A percentile compares a stretch with the other conserved stretches of the same genome.
phyloP scores from a whole-genome alignment of 2,329 filamentous ascomycete species.

The Sclerotinia minor region DNA sequence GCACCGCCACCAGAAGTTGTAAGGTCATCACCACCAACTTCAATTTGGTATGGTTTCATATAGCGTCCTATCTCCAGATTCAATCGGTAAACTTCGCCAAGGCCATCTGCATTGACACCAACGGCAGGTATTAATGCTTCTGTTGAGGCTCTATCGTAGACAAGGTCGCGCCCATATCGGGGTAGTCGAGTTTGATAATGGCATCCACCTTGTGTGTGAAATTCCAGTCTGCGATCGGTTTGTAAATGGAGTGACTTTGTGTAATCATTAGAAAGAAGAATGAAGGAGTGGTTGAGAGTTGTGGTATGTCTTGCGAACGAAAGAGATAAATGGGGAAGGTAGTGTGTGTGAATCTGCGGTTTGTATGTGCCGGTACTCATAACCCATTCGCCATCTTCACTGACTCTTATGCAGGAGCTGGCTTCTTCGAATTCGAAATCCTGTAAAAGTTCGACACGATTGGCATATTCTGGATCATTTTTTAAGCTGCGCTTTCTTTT shows the following conservation, averaged over 20 bases:
- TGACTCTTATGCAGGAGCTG: conserved; percentile 83
- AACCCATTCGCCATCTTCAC: conserved; percentile 94
- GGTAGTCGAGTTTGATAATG: conserved; percentile 90
- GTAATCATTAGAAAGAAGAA: conserved; percentile 86
- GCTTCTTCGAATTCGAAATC: conserved; percentile 98
- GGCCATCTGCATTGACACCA: conserved; percentile 79
- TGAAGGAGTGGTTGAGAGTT: conserved; percentile 86
- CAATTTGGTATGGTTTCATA: conserved; percentile 90
- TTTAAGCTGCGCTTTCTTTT: conserved; percentile 89
- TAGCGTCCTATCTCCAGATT: conserved; percentile 91
- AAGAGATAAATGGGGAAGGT: conserved; percentile 88
- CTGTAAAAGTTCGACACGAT: conserved; percentile 89
- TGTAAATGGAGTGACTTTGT: conserved; percentile 94
- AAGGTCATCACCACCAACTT: conserved; percentile 82
- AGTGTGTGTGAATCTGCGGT: conserved; percentile 91
- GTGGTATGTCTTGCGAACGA: conserved; percentile 92
- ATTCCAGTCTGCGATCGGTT: conserved; percentile 85
- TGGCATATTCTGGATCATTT: conserved; percentile 88
- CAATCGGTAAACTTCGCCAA: conserved; percentile 88
- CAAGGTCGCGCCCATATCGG: conserved; percentile 84
- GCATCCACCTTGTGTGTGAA: conserved; percentile 84
- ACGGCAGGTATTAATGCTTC: conserved; percentile 87
- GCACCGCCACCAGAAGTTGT: conserved; percentile 65
- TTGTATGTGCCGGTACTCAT: conserved; percentile 85
- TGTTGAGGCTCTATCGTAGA: conserved; percentile 78